Conservation (phyloP, 2,329 filamentous ascomycete species). For the Colletotrichum somersetense region DNA sequence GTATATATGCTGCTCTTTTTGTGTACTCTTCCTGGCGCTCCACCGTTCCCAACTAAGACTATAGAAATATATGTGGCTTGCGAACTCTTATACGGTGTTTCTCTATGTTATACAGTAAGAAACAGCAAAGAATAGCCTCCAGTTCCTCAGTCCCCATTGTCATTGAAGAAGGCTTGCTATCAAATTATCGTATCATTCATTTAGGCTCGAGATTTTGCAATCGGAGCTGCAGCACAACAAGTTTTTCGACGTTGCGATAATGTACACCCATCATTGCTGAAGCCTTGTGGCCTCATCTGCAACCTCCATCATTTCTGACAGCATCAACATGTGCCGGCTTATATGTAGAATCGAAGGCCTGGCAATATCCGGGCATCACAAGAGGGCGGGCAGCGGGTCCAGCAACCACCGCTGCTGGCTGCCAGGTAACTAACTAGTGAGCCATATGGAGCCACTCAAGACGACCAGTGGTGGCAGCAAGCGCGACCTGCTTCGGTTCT, state of each 20-base stretch:
- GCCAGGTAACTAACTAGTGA: background rate
- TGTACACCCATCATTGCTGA: background rate
- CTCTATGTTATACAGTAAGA: background rate
- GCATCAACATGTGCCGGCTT: background rate
- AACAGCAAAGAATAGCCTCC: too few species aligned
- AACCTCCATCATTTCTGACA: background rate
- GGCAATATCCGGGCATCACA: constrained; percentile 27
- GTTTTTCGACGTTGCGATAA: background rate
- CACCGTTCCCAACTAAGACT: background rate
- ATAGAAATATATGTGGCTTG: background rate
- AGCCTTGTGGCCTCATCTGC: background rate
- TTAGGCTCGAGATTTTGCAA: too few species aligned
- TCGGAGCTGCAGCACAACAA: background rate
- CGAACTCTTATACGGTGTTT: background rate
- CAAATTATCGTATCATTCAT: background rate
- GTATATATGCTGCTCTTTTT: background rate
- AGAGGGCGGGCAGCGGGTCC: constrained; percentile 8
- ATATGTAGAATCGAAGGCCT: constrained; percentile 31
- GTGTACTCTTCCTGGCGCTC: background rate
- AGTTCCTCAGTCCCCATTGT: too few species aligned
- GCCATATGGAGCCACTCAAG: background rate
- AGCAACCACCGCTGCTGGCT: background rate
- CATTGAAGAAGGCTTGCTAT: background rate
- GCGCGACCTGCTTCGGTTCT: constrained; percentile 22
- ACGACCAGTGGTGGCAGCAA: background rate